Conservation (phyloP, 73 alveolate species). For the Blepharisma japonicum region DNA sequence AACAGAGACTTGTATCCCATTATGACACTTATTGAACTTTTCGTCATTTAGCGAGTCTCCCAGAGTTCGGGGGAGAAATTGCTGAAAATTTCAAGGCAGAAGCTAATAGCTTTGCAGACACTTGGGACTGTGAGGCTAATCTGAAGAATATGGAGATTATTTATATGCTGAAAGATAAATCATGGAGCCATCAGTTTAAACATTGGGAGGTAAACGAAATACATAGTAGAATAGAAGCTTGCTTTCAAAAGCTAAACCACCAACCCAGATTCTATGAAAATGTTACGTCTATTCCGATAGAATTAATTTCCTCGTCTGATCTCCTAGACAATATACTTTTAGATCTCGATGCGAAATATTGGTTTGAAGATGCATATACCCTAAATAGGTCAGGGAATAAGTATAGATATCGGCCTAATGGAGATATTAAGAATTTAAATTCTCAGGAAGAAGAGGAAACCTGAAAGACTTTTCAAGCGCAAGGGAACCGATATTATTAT, state of each 20-base stretch:
- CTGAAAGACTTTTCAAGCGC: background rate
- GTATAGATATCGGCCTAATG: background rate
- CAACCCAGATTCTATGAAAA: too few relatives aligned
- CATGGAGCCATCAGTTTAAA: too few relatives aligned
- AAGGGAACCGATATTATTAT: background rate
- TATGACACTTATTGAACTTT: background rate
- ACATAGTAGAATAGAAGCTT: too few relatives aligned
- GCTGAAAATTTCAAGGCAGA: too few relatives aligned
- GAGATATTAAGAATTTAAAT: background rate
- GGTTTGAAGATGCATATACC: constrained; percentile 28
- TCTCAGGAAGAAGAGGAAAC: background rate
- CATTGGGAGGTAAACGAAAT: too few relatives aligned
- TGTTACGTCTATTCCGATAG: too few relatives aligned
- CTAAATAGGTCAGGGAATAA: background rate
- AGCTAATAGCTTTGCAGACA: background rate
- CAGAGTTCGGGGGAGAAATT: background rate
- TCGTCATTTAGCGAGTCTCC: background rate
- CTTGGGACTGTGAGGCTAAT: background rate
- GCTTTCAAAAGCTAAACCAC: too few relatives aligned
- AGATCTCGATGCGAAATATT: background rate
- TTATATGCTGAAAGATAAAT: background rate
- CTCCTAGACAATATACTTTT: background rate
- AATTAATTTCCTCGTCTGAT: too few relatives aligned
- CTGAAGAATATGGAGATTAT: background rate
- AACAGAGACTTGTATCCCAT: background rate